phyloP scores from a whole-genome alignment of 1,284 basidiomycete genomes.

The Tilletia walkeri region DNA sequence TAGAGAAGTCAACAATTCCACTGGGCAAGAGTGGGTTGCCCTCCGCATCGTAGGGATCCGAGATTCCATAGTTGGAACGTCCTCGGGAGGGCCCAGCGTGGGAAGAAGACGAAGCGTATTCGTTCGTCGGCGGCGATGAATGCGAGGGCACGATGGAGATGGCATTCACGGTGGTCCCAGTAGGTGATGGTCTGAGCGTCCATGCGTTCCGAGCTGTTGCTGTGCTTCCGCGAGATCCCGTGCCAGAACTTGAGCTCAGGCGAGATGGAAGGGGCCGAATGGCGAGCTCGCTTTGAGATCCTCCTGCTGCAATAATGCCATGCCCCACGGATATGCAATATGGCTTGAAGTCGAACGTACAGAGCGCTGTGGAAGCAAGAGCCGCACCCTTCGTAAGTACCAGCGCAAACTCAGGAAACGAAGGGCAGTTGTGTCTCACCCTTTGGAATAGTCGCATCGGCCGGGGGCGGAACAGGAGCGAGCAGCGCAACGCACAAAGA shows the following conservation, averaged over 20 bases:
- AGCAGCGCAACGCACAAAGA: too few relatives aligned
- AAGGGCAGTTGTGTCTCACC: neutral
- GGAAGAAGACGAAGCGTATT: too few relatives aligned
- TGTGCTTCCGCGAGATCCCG: conserved; percentile 16
- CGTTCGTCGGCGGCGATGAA: neutral
- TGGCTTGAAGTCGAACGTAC: conserved; percentile 69
- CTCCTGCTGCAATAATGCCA: conserved; percentile 74
- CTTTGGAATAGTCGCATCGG: neutral
- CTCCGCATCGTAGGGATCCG: too few relatives aligned
- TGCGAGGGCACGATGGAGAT: conserved; percentile 60
- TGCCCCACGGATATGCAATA: conserved; percentile 60
- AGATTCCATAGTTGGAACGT: too few relatives aligned
- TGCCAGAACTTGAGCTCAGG: too few relatives aligned
- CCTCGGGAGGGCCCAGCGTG: too few relatives aligned
- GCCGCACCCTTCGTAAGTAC: conserved; percentile 29
- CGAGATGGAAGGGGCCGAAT: conserved; percentile 62
- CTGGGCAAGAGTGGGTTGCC: too few relatives aligned
- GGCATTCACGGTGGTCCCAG: conserved; percentile 78
- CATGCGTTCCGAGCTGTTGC: conserved; percentile 39
- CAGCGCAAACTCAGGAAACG: neutral
- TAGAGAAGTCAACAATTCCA: neutral
- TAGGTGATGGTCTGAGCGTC: conserved; percentile 60
- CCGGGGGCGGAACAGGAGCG: neutral
- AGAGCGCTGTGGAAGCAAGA: conserved; percentile 59
- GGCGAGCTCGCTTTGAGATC: conserved; percentile 75